These are phyloP conservation scores for Thelephora terrestris DNA, from an alignment of 1,284 basidiomycete genomes.

Conservation along the genomic window DNA sequence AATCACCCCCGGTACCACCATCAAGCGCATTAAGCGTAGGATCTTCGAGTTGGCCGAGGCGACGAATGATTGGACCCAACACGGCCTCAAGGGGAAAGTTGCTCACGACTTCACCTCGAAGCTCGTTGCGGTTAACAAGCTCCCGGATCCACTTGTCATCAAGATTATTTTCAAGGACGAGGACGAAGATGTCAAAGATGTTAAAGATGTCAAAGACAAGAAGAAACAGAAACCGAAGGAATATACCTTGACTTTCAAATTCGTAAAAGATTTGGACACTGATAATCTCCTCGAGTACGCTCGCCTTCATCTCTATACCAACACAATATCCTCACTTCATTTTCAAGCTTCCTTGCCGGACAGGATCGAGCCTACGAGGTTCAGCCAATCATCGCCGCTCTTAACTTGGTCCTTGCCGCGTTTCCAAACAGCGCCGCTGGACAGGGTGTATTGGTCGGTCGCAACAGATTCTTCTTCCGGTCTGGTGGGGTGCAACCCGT, in stretches of 20 bases:
- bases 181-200: conserved; percentile 46
- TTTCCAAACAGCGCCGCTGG: conserved; percentile 45
- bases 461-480: conserved; percentile 69
- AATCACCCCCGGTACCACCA: conserved; percentile 43
- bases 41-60: conserved; percentile 65
- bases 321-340: neutral
- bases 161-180: conserved; percentile 54
- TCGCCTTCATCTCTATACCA: conserved; percentile 7
- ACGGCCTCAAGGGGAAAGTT: conserved; percentile 41
- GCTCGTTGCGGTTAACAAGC: conserved; percentile 43
- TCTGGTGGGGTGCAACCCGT: conserved; percentile 30
- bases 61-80: conserved; percentile 41
- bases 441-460: conserved; percentile 63
- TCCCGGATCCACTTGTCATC: conserved; percentile 51
- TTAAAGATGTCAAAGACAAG: conserved; percentile 27
- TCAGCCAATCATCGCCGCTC: conserved; percentile 55
- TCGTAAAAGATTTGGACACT: conserved; percentile 47
- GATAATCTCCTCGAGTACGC: conserved; percentile 44
- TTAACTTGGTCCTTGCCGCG: conserved; percentile 62
- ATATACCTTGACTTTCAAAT: conserved; percentile 55
- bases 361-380: conserved; percentile 55
- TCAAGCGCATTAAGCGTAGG: conserved; percentile 50
- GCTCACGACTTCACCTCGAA: conserved; percentile 65
- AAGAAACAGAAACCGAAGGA: conserved; percentile 32
- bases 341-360: conserved; percentile 49